A percentile compares a stretch with the other conserved stretches of the same genome.
Conservation (phyloP, 495 filamentous ascomycete species). For the Lasiosphaeris hirsuta region DNA sequence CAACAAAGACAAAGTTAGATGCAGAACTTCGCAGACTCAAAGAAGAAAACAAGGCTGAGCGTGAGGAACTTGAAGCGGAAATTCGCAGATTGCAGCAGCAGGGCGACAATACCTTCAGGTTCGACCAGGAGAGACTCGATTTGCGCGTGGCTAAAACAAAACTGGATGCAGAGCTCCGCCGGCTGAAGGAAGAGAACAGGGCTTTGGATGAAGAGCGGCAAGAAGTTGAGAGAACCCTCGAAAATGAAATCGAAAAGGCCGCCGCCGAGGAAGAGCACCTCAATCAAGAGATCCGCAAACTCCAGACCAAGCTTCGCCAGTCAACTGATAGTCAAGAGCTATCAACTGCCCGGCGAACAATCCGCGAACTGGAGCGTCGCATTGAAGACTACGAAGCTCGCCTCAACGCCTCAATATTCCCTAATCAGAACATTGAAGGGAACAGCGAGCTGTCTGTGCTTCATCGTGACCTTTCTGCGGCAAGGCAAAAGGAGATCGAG, state of each 20-base stretch:
- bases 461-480: constrained; percentile 58
- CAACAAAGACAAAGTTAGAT: constrained; percentile 56
- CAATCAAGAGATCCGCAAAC: constrained; percentile 54
- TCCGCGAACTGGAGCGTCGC: constrained; percentile 57
- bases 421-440: constrained; percentile 41
- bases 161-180: constrained; percentile 56
- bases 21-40: constrained; percentile 55
- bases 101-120: constrained; percentile 41
- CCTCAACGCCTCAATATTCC: constrained; percentile 52
- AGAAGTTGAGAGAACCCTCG: constrained; percentile 54
- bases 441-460: constrained; percentile 56
- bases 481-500: constrained; percentile 60
- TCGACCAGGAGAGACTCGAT: constrained; percentile 61
- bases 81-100: constrained; percentile 46
- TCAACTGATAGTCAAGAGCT: constrained; percentile 48
- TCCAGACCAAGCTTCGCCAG: constrained; percentile 48
- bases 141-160: constrained; percentile 57
- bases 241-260: constrained; percentile 53
- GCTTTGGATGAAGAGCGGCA: constrained; percentile 47
- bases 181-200: constrained; percentile 56
- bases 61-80: constrained; percentile 42
- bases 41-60: constrained; percentile 53
- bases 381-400: constrained; percentile 56
- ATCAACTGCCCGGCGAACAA: constrained; percentile 43
- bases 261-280: constrained; percentile 55